Conservation (phyloP, 108 stramenopile species). For the Conticribra weissflogii region DNA sequence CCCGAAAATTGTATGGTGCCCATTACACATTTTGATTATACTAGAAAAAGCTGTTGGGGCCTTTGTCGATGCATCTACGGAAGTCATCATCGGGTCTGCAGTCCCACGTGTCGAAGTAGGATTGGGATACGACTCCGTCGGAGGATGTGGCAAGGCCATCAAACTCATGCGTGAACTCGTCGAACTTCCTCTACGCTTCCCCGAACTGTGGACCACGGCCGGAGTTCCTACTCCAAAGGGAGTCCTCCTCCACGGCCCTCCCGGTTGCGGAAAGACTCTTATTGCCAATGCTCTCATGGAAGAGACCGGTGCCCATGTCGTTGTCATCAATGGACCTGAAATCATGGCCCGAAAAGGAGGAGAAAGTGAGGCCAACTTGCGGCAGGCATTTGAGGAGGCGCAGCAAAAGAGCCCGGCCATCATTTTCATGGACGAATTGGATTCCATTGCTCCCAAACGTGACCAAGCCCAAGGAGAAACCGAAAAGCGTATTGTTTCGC, state of each 20-base stretch:
- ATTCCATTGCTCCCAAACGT: conserved; percentile 97
- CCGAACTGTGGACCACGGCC: conserved; percentile 94
- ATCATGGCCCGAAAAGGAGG: conserved; percentile 97
- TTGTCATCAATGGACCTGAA: conserved; percentile 98
- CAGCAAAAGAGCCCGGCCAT: conserved; percentile 92
- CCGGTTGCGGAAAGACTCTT: conserved; percentile 97
- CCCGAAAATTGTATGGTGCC: no score
- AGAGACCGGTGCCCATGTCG: conserved; percentile 96
- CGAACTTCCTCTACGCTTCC: conserved; percentile 95
- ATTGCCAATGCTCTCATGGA: conserved; percentile 95
- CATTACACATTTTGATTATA: no score
- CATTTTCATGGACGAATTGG: conserved; percentile 99
- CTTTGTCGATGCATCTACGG: conserved; percentile 54
- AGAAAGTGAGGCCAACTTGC: conserved; percentile 89
- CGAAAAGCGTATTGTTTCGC: conserved; percentile 97
- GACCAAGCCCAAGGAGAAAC: conserved; percentile 95
- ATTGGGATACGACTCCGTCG: conserved; percentile 96
- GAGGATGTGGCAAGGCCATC: conserved; percentile 92
- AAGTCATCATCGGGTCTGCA: conserved; percentile 65
- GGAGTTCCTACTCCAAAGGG: conserved; percentile 96
- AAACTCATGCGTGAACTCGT: conserved; percentile 94
- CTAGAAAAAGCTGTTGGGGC: conserved; percentile 59
- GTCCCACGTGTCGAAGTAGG: conserved; percentile 71
- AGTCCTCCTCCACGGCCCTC: conserved; percentile 95
- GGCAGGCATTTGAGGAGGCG: conserved; percentile 91